A percentile compares a stretch with the other conserved stretches of the same genome.
Conservation (phyloP, 2,329 filamentous ascomycete species). For the Penicillium sp. region DNA sequence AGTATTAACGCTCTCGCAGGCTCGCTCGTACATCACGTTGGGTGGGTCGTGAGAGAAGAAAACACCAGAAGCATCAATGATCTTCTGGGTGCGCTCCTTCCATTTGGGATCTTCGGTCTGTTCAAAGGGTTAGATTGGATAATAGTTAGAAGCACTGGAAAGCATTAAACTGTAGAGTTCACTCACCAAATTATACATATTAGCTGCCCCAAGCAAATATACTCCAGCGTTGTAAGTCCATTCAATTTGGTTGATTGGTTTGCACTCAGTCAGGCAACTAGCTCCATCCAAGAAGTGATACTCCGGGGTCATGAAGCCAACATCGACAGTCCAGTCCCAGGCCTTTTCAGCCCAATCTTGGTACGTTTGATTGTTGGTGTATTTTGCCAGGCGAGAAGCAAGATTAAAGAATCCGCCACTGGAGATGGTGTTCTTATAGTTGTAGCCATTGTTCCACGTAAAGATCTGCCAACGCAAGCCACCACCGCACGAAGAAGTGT, state of each 20-base stretch:
- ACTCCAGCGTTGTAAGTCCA: slow-evolving; percentile 59
- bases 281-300: slow-evolving; percentile 57
- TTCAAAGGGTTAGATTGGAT: not conserved
- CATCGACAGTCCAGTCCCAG: slow-evolving; percentile 54
- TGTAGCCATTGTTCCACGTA: slow-evolving; percentile 33
- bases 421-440: slow-evolving; percentile 35
- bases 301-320: slow-evolving; percentile 50
- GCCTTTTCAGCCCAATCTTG: slow-evolving; percentile 66
- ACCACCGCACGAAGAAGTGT: slow-evolving; percentile 63
- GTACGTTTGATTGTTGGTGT: slow-evolving; percentile 32
- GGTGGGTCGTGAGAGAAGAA: slow-evolving; percentile 46
- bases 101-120: slow-evolving; percentile 49
- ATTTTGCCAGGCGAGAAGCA: slow-evolving; percentile 28
- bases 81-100: slow-evolving; percentile 48
- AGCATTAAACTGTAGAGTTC: too few species aligned
- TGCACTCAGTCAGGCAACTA: slow-evolving; percentile 51
- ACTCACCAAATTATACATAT: slow-evolving; percentile 54
- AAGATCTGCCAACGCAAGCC: slow-evolving; percentile 54
- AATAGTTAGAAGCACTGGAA: not conserved
- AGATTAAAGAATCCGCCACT: slow-evolving; percentile 34
- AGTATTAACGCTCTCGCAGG: slow-evolving; percentile 54
- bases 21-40: slow-evolving; percentile 56
- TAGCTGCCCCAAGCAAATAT: slow-evolving; percentile 54
- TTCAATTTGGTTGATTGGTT: slow-evolving; percentile 49
- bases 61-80: slow-evolving; percentile 54